Base-by-base conservation (phyloP, 352 stramenopile species). In the Globisporangium radiosum region DNA sequence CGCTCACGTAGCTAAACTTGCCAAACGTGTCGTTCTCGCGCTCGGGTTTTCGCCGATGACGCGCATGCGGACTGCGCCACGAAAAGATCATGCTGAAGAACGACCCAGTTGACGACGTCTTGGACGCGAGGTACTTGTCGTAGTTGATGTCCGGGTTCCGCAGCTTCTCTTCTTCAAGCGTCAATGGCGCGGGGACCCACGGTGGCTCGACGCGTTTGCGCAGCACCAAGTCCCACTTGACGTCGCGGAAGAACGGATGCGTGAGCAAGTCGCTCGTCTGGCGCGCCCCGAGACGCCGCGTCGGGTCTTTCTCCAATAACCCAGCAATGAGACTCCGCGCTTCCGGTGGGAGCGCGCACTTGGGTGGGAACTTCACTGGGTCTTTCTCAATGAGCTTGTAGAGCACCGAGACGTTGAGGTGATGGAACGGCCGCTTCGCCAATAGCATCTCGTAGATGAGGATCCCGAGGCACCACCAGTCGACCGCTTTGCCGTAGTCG, bases 401-500 rank as follows among this genome's bases (percentile, higher is more conserved):
- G 51, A 97, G 70, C 53, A 92, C 81, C 52, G 89, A 95, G 38
- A 94, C 81, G 64, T 97, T 97, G 48, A 89, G 51, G 52, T 94
- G 86, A 69, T 96, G 92, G 71, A 97, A 97, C 54, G 90, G 90
- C 55, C 89, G 90, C 63, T 92, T 90, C 5, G 89, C 90, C 55
- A 94, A 76, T 56, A 96, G 60, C 90, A 97, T 97, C 66, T 97
- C 90, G 69, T 96, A 97, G 47, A 97, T 70, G 42, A 97, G 62
- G 49, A 97, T 96, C 39, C 90, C 90, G 44, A 94, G 66, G 38
- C 85, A 93, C 85, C 85, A 94, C 85, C 85, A 94, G 60, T 94
- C 85, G 5, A 92, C 85, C 9, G 85, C 81, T 66, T 94, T 93
- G 60, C 85, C 85, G 53, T 94, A 94, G 64, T 93, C 85, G 17